These are phyloP conservation scores for Waitea zeae DNA, from an alignment of 1,284 basidiomycete genomes.

Conservation along the genomic window DNA sequence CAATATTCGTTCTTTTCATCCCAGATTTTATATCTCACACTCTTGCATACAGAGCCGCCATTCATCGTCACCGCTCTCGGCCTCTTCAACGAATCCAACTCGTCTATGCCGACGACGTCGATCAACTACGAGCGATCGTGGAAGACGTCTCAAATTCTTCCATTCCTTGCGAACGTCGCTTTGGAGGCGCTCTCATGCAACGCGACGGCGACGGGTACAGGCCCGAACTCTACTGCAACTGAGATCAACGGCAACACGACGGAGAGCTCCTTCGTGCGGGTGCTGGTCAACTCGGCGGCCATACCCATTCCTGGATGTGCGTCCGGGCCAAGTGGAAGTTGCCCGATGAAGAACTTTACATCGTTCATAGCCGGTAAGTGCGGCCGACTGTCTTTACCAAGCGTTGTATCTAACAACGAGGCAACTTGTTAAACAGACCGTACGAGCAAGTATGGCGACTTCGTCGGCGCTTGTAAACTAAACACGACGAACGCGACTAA, in stretches of 20 bases:
- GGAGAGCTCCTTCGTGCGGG: slow-evolving; percentile 1
- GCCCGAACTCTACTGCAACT: no score
- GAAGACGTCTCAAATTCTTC: slow-evolving; percentile 9
- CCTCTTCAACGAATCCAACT: slow-evolving; percentile 11
- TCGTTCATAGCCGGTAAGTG: neutral
- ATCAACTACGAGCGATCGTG: slow-evolving; percentile 11
- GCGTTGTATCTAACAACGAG: no score
- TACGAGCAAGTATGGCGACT: slow-evolving; percentile 7
- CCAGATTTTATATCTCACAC: no score
- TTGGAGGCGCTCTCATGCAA: slow-evolving; percentile 9
- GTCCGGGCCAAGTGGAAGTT: slow-evolving; percentile 9
- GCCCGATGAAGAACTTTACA: slow-evolving; percentile 6
- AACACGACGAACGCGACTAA: slow-evolving; percentile 9
- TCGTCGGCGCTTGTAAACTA: slow-evolving; percentile 9
- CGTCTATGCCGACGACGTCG: slow-evolving; percentile 9
- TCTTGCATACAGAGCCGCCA: slow-evolving; percentile 9
- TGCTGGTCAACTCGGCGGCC: slow-evolving; percentile 4
- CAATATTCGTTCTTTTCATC: no score
- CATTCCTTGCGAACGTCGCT: slow-evolving; percentile 11
- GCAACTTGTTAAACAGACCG: neutral
- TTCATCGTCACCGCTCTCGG: slow-evolving; percentile 10
- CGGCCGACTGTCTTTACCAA: neutral
- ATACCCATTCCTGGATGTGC: slow-evolving; percentile 7
- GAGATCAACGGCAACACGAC: neutral
- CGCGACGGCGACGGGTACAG: neutral